A percentile compares a stretch with the other conserved stretches of the same genome.
Conservation (phyloP, 345 rosid species). For the Psidium friedrichsthalianum region DNA sequence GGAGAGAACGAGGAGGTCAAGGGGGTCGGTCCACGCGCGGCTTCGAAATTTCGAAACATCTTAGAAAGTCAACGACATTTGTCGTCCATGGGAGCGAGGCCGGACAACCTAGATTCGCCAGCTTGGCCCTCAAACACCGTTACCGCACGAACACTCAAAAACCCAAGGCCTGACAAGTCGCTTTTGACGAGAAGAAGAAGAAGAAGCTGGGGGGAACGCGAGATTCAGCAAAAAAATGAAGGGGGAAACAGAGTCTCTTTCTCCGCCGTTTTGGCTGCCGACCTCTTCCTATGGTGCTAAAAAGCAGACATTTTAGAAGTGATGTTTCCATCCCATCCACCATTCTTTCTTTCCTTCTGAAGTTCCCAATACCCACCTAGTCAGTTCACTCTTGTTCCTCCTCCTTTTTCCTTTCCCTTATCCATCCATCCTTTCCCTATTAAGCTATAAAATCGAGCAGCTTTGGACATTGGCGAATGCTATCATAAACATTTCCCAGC, state of each 20-base stretch:
- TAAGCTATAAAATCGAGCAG: not conserved
- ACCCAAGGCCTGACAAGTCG: not conserved
- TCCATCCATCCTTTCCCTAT: not conserved
- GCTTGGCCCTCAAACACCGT: not conserved
- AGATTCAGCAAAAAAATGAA: not conserved
- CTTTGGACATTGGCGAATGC: not conserved
- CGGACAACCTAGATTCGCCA: not conserved
- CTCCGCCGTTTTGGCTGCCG: not conserved
- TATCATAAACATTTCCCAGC: not conserved
- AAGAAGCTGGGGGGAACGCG: not conserved
- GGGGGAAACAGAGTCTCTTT: not conserved
- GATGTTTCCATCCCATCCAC: not conserved
- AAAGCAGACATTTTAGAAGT: not conserved
- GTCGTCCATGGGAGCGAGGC: not conserved
- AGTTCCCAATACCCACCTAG: not conserved
- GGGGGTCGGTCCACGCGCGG: not conserved
- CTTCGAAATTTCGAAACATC: not conserved
- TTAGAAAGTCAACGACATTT: not conserved
- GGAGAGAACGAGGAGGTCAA: not conserved
- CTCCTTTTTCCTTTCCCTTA: not conserved
- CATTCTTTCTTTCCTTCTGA: not conserved
- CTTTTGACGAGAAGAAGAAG: not conserved
- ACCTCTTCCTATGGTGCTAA: not conserved
- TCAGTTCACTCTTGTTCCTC: not conserved
- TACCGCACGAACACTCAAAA: not conserved